Evolutionary conservation across 2,329 filamentous ascomycete genomes (phyloP), one percentile per base, ranked within the genome.

Genomic region (Clonostachys solani): DNA sequence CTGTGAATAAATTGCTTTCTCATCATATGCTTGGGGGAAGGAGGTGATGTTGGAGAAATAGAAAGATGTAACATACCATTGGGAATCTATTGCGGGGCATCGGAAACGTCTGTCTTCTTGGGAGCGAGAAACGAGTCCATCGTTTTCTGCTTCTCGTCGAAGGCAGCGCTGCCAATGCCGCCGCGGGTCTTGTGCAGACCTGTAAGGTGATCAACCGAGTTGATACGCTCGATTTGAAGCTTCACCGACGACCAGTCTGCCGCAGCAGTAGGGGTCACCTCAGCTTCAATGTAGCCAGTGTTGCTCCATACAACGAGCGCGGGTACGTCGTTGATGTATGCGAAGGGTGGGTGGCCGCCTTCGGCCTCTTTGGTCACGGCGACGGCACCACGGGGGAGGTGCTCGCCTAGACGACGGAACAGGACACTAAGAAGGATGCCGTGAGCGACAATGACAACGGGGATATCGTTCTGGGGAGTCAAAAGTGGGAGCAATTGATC

Each of bases 131-230:
- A 96, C 0, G 78, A 78, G 42, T 89, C 82, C 56, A 96, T 78
- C 16, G 79, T 89, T 59, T 78, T 84, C 64, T 96, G 92, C 42
- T 76, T 83, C 12, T 80, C 75, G 61, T 96, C 91, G 60, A 89
- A 84, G 47, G 78, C 76, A 37, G 87, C 77, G 56, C 86, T 94
- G 47, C 90, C 90, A 48, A 96, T 87, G 5, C 91, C 91, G 33
- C 89, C 89, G 19, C 86, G 74, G 9, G 89, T 92, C 64, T 89
- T 87, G 62, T 85, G 92, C 49, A 96, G 70, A 29, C 84, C 82
- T 41, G 72, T 67, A 3, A 96, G 77, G 65, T 96, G 92, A 5
- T 81, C 77, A 50, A 80, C 77, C 51, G 78, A 80, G 60, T 96
- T 92, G 52, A 90, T 74, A 6, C 71, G 71, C 42, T 79, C 63